Conservation (phyloP, 257 asterid genomes). For the Coffea eugenioides region DNA sequence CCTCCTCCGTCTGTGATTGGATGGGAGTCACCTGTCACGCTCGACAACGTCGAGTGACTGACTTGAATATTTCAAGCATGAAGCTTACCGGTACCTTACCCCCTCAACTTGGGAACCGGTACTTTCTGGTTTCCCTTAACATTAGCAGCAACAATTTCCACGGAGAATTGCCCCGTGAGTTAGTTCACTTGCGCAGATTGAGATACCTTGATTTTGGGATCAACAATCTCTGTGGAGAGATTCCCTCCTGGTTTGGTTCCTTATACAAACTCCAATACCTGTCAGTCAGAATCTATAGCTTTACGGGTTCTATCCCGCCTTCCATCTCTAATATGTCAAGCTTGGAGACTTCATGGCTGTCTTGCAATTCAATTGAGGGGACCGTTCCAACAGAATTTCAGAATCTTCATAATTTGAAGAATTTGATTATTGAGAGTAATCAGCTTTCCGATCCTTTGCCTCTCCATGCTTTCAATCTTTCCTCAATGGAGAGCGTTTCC, state of each 20-base stretch:
- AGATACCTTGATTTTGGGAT: background rate
- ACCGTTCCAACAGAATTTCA: conserved; percentile 7
- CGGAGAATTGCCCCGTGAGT: conserved; percentile 7
- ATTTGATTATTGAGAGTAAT: background rate
- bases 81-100: conserved; percentile 27
- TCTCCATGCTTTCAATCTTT: background rate
- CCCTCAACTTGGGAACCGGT: conserved; percentile 25
- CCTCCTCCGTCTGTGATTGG: conserved; percentile 21
- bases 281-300: background rate
- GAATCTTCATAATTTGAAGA: conserved; percentile 3
- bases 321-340: conserved; percentile 1
- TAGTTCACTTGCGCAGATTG: conserved; percentile 4
- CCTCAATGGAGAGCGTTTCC: background rate
- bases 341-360: background rate
- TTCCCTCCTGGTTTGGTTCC: conserved; percentile 13
- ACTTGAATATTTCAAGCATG: conserved; percentile 15
- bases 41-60: conserved; percentile 15
- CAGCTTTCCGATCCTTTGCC: background rate
- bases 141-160: conserved; percentile 15
- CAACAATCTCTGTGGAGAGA: conserved; percentile 4
- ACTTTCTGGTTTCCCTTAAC: conserved; percentile 21
- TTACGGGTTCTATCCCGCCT: conserved; percentile 8
- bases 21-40: conserved; percentile 21
- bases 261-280: background rate
- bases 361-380: background rate